These are phyloP conservation scores for Aspergillus kassunensis DNA, from an alignment of 495 filamentous ascomycete species.

Conservation along the genomic window DNA sequence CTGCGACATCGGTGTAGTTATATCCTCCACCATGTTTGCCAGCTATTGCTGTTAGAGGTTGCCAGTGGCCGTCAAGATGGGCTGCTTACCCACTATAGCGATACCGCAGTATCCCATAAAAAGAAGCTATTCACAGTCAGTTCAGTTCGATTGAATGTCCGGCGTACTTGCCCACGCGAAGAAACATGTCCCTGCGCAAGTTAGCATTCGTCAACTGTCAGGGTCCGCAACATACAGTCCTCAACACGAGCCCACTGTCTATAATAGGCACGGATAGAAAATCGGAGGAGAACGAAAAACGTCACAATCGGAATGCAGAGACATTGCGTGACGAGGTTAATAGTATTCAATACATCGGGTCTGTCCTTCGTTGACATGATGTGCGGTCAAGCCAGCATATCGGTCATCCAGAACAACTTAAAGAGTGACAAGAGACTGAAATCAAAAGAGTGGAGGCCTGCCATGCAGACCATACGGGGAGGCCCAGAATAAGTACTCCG, in stretches of 20 bases:
- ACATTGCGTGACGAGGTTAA: constrained; percentile 41
- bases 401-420: background rate
- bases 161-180: constrained; percentile 32
- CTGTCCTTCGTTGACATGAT: constrained; percentile 28
- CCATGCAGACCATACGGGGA: background rate
- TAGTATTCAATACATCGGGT: constrained; percentile 32
- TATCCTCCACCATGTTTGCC: constrained; percentile 38
- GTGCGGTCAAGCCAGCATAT: constrained; percentile 8
- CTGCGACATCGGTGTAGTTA: constrained; percentile 24
- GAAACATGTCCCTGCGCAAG: constrained; percentile 26
- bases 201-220: constrained; percentile 8
- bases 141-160: too few species aligned
- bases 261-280: constrained; percentile 35
- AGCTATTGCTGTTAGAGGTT: constrained; percentile 21
- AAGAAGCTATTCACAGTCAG: constrained; percentile 19
- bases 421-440: background rate
- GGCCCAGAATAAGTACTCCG: background rate
- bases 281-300: constrained; percentile 34
- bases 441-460: constrained; percentile 1
- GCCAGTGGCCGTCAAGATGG: background rate
- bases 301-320: constrained; percentile 43
- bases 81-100: constrained; percentile 30
- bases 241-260: constrained; percentile 34
- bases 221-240: constrained; percentile 32
- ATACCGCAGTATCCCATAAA: constrained; percentile 39